These are phyloP conservation scores for Mucor ambiguus DNA, from an alignment of 371 early-diverging fungal species.

Conservation along the genomic window DNA sequence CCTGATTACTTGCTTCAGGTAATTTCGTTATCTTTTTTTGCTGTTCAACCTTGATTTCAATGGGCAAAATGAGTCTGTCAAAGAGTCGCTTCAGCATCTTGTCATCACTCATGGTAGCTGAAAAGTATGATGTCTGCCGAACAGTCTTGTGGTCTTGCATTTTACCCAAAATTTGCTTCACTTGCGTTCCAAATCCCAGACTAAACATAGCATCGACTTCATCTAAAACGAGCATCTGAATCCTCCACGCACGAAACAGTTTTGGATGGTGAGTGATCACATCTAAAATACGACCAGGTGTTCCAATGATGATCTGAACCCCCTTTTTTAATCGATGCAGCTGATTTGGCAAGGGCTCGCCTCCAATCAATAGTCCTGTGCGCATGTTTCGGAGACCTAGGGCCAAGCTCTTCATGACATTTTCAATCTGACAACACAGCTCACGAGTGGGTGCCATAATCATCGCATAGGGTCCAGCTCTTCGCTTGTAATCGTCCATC, in stretches of 20 bases:
- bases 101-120: constrained; percentile 42
- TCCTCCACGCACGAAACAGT: constrained; percentile 46
- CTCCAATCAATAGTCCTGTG: constrained; percentile 59
- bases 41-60: constrained; percentile 29
- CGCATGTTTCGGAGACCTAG: constrained; percentile 54
- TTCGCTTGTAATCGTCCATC: constrained; percentile 34
- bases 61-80: constrained; percentile 17
- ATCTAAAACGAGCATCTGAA: constrained; percentile 61
- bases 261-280: constrained; percentile 45
- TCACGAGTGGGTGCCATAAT: constrained; percentile 65
- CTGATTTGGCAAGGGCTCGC: constrained; percentile 56
- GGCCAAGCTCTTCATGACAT: constrained; percentile 43
- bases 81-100: constrained; percentile 11
- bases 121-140: constrained; percentile 55
- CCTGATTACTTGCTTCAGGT: constrained; percentile 38
- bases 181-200: constrained; percentile 55
- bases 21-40: background rate
- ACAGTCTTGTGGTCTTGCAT: constrained; percentile 37
- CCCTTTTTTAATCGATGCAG: constrained; percentile 57
- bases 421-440: constrained; percentile 57
- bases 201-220: constrained; percentile 66
- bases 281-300: constrained; percentile 62
- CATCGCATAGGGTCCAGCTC: constrained; percentile 56
- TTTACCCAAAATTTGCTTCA: constrained; percentile 49
- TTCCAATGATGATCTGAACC: constrained; percentile 60